phyloP scores from a whole-genome alignment of 1,284 basidiomycete genomes.

The Rhodotorula sp. region DNA sequence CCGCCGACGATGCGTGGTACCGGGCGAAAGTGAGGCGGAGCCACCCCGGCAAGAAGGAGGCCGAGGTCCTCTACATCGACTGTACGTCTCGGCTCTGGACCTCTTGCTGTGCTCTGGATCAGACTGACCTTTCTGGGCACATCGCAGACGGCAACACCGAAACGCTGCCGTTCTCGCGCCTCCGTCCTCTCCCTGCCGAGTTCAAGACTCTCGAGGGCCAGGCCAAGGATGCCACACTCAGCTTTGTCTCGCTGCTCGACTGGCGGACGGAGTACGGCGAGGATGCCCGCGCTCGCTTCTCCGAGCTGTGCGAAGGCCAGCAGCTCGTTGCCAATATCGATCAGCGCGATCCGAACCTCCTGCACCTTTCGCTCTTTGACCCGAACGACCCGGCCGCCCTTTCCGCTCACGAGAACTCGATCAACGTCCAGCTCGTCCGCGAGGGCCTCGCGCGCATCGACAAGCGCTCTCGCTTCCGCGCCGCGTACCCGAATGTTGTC shows the following conservation, averaged over 20 bases:
- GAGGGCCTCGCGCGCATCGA: constrained; percentile 43
- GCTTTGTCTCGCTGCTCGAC: constrained; percentile 45
- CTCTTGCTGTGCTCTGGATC: too few relatives aligned
- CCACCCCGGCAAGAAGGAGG: constrained; percentile 74
- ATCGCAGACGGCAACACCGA: constrained; percentile 46
- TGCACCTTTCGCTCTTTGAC: constrained; percentile 43
- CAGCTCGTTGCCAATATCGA: constrained; percentile 89
- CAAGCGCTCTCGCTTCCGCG: constrained; percentile 32
- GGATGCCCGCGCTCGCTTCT: constrained; percentile 83
- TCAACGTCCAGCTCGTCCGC: constrained; percentile 42
- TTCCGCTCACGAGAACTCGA: constrained; percentile 22
- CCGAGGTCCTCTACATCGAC: constrained; percentile 59
- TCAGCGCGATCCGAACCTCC: constrained; percentile 59
- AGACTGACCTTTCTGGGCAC: not conserved
- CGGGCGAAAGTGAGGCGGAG: constrained; percentile 80
- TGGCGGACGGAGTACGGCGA: constrained; percentile 58
- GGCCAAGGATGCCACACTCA: constrained; percentile 46
- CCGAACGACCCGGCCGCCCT: constrained; percentile 33
- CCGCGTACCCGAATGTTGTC: constrained; percentile 41
- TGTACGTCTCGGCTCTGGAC: constrained; percentile 18
- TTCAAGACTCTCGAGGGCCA: constrained; percentile 46
- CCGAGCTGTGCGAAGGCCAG: constrained; percentile 75
- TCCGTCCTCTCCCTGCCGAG: constrained; percentile 44
- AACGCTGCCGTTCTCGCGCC: constrained; percentile 40
- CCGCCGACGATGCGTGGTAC: constrained; percentile 84